Evolutionary conservation across 768 basidiomycete genomes (phyloP).

Genomic region (Russula sp.): DNA sequence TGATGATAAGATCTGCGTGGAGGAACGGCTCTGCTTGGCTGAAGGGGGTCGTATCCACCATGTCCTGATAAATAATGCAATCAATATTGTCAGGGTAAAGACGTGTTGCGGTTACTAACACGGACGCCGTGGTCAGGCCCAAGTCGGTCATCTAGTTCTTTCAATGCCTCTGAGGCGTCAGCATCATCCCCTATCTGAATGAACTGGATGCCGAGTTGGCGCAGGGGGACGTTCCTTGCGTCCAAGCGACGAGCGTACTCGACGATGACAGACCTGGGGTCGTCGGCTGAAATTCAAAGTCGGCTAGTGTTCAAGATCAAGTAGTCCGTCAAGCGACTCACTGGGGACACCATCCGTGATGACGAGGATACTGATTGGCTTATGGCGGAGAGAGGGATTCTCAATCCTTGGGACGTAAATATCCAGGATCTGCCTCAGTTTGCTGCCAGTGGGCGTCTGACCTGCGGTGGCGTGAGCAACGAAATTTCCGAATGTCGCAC

Average conservation of each 20-base stretch:
- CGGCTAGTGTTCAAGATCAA: neutral
- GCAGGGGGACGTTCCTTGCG: slow-evolving; percentile 34
- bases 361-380: slow-evolving; percentile 40
- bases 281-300: slow-evolving; percentile 29
- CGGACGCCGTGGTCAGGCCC: slow-evolving; percentile 22
- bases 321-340: slow-evolving; percentile 29
- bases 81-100: neutral
- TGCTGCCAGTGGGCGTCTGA: slow-evolving; percentile 42
- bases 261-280: slow-evolving; percentile 30
- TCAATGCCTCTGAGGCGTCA: slow-evolving; percentile 37
- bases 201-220: slow-evolving; percentile 41
- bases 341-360: slow-evolving; percentile 45
- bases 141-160: slow-evolving; percentile 27
- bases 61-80: slow-evolving; percentile 16
- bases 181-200: slow-evolving; percentile 42
- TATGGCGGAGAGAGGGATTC: slow-evolving; percentile 33
- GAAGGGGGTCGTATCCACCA: slow-evolving; percentile 25
- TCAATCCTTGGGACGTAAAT: slow-evolving; percentile 40
- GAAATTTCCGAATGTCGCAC: neutral
- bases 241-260: slow-evolving; percentile 35
- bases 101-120: slow-evolving; percentile 8
- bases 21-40: slow-evolving; percentile 20
- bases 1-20: slow-evolving; percentile 21
- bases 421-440: slow-evolving; percentile 40
- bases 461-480: slow-evolving; percentile 32